phyloP scores from a whole-genome alignment of 176 grass and related monocot species.

The Triticum timopheevii region DNA sequence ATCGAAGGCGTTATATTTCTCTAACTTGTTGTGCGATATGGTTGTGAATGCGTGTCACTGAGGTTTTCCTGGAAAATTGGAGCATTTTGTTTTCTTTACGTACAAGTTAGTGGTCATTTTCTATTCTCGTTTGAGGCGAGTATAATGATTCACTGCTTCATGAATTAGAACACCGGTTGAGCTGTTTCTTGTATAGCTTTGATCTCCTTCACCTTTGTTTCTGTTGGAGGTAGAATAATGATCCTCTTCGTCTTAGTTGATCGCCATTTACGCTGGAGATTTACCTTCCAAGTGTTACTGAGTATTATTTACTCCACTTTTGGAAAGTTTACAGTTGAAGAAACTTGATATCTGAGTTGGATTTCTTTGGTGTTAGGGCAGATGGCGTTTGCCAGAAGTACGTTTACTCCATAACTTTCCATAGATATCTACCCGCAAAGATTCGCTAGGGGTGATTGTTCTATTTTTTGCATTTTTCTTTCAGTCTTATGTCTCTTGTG shows the following conservation, averaged over 20 bases:
- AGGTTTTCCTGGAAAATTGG: constrained; percentile 26
- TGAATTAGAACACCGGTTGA: not conserved
- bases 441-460: not conserved
- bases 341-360: not conserved
- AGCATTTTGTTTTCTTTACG: not conserved
- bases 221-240: not conserved
- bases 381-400: not conserved
- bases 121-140: not conserved
- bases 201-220: not conserved
- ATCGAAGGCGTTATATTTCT: not conserved
- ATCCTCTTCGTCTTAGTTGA: not conserved
- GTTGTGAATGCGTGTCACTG: constrained; percentile 12
- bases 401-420: not conserved
- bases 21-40: not conserved
- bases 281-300: not conserved
- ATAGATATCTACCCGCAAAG: not conserved
- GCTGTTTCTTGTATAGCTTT: not conserved
- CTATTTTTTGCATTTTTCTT: not conserved
- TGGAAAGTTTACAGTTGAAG: not conserved
- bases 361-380: not conserved
- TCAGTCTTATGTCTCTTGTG: not conserved
- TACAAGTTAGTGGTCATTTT: not conserved
- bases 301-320: not conserved
- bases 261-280: not conserved
- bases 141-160: not conserved